phyloP scores from a whole-genome alignment of 2,329 filamentous ascomycete genomes.

The Ascochyta viciae-villosae region DNA sequence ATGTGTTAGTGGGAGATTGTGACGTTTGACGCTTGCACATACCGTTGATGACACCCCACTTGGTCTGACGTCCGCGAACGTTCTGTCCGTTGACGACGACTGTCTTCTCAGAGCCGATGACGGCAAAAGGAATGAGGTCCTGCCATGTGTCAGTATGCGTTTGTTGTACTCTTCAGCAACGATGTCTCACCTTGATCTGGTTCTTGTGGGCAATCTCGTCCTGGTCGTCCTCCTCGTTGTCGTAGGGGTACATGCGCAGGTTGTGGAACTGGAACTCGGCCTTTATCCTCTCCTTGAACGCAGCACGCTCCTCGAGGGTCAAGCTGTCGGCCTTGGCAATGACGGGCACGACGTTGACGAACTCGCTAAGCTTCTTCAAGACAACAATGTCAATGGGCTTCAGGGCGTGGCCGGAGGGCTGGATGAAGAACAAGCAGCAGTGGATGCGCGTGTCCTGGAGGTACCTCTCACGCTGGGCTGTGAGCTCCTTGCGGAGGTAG shows the following conservation, averaged over 20 bases:
- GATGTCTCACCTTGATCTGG: constrained; percentile 85
- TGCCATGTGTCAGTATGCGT: constrained; percentile 55
- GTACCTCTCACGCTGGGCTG: constrained; percentile 97
- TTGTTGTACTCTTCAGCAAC: not conserved
- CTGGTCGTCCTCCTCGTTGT: constrained; percentile 97
- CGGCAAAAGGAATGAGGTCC: constrained; percentile 95
- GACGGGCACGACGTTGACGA: constrained; percentile 98
- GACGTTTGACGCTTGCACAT: not conserved
- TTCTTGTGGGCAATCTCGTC: constrained; percentile 93
- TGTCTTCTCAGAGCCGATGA: constrained; percentile 96
- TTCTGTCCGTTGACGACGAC: constrained; percentile 98
- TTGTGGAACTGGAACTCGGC: constrained; percentile 99
- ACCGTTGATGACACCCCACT: constrained; percentile 96
- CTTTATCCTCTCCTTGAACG: constrained; percentile 98
- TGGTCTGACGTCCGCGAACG: constrained; percentile 96
- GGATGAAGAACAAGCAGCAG: constrained; percentile 99
- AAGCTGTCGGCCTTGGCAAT: constrained; percentile 98
- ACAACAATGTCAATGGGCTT: constrained; percentile 99
- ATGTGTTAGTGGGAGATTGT: constrained; percentile 20
- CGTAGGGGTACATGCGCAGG: constrained; percentile 99
- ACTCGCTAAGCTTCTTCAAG: constrained; percentile 98
- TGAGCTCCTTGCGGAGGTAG: constrained; percentile 98
- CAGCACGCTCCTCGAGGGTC: constrained; percentile 91
- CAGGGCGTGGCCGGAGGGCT: constrained; percentile 95
- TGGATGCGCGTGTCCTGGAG: constrained; percentile 99